Evolutionary conservation across 371 early-diverging fungal genomes (phyloP), one percentile per base, ranked within the genome.

Genomic region (Saksenaea vasiformis): DNA sequence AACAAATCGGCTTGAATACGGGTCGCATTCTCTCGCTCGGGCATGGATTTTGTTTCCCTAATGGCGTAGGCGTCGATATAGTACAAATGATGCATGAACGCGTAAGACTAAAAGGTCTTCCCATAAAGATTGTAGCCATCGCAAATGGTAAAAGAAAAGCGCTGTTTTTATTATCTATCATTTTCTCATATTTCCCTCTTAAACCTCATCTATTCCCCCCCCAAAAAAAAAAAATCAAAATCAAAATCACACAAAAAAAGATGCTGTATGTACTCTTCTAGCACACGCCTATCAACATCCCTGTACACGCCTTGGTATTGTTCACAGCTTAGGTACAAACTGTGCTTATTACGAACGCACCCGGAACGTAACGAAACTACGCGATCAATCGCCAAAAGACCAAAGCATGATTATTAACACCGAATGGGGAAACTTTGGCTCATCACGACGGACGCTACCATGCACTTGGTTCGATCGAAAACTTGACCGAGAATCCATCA

Each of bases 311-410:
- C 82, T 96, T 59, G 95, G 95, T 39, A 91, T 95, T 47, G 93
- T 98, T 68, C 87, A 95, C 43, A 95, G 95, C 63, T 94, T 96
- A 2, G 98, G 98, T 39, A 93, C 96, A 47, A 98, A 98, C 69
- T 95, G 95, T 53, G 94, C 96, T 31, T 98, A 96, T 76, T 81
- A 81, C 36, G 94, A 94, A 75, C 72, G 80, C 19, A 79, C 89
- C 31, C 72, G 73, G 28, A 84, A 87, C 64, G 89, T 97, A 59
- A 78, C 80, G 66, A 97, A 96, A 78, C 80, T 78, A 13, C 66
- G 56, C 44, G 81, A 68, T 51, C 67, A 64, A 15, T 62, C 67
- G 15, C 63, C 60, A 57, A 70, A 60, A 58, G 67, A 66, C 59
- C 81, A 76, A 56, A 87, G 91, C 56, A 95, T 96, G 93, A 90